Base-by-base conservation (phyloP, 108 stramenopile species). In the Nitzschia sp. region DNA sequence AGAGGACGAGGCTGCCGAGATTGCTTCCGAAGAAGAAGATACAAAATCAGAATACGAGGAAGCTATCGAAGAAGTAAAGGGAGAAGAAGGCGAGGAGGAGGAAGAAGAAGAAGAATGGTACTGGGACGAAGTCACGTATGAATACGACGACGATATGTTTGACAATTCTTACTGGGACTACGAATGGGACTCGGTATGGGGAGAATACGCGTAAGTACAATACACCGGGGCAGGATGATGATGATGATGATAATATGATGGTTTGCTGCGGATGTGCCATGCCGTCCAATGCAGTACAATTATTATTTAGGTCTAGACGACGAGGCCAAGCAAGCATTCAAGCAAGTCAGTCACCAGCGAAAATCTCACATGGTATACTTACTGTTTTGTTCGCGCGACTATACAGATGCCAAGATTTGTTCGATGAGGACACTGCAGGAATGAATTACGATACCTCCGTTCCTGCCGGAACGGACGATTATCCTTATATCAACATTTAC, bases 131-230 rank as follows among this genome's bases (percentile, higher is more conserved):
- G 22, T 53, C 33, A 48, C 66, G 21, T 47, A 31, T 29, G 50
- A 52, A 3, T 75, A 75, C 38, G 73, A 75, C 41, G 73, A 81
- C 52, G 80, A 81, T 53, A 27, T 57, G 21, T 76, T 46, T 47
- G 65, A 73, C n/a, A 73, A 64, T 41, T 63, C 48, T 5, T 82
- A 82, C 33, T 82, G 81, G 81, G 29, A 36, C n/a, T 71, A 77
- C 52, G 65, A 77, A 41, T 82, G 81, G 81, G 69, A 74, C 57
- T 69, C 62, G 25, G 69, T 60, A n/a, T 82, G 81, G 81, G 81
- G 76, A 34, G 72, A 82, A 63, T 79, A 72, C 55, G 68, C 67
- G 56, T 58, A 58, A 58, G 56, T 58, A 8, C 22, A n/a, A n/a
- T n/a, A n/a, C n/a, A n/a, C n/a, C n/a, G n/a, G n/a, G n/a, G n/a